phyloP scores from a whole-genome alignment of 148 eudicot genomes.

The Chenopodium quinoa region DNA sequence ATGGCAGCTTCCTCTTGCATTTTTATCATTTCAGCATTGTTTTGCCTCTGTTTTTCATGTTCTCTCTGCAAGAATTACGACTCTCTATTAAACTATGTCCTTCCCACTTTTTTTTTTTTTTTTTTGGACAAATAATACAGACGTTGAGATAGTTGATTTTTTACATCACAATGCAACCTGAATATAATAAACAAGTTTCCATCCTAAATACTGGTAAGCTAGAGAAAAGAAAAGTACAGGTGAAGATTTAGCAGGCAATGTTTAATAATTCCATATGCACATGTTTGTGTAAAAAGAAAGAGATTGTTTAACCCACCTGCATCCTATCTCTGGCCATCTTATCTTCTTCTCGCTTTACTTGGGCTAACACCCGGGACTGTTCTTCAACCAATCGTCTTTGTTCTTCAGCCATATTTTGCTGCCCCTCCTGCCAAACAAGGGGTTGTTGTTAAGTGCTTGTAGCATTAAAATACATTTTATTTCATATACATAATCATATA shows the following conservation, averaged over 20 bases:
- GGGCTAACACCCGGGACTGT: slow-evolving; percentile 84
- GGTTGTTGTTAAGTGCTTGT: slow-evolving; percentile 1
- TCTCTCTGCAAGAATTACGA: slow-evolving; percentile 57
- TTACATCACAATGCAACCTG: background rate
- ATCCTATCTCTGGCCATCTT: slow-evolving; percentile 86
- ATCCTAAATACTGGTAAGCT: background rate
- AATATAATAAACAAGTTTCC: background rate
- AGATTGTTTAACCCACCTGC: slow-evolving; percentile 51
- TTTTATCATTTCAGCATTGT: slow-evolving; percentile 69
- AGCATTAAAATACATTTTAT: background rate
- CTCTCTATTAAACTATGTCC: background rate
- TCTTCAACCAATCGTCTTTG: slow-evolving; percentile 80
- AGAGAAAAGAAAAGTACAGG: background rate
- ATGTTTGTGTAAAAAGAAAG: background rate
- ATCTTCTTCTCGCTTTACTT: slow-evolving; percentile 85
- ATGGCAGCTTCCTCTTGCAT: slow-evolving; percentile 93
- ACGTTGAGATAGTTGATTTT: too few relatives aligned
- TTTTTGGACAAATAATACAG: background rate
- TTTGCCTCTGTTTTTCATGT: slow-evolving; percentile 81
- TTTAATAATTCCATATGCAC: too few relatives aligned
- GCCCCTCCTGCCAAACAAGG: slow-evolving; percentile 65
- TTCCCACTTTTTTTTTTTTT: background rate
- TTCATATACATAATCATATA: background rate
- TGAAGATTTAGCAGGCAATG: background rate
- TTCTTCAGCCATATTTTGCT: slow-evolving; percentile 73